phyloP scores from a whole-genome alignment of 1,284 basidiomycete genomes.

The Leucoagaricus sp. region DNA sequence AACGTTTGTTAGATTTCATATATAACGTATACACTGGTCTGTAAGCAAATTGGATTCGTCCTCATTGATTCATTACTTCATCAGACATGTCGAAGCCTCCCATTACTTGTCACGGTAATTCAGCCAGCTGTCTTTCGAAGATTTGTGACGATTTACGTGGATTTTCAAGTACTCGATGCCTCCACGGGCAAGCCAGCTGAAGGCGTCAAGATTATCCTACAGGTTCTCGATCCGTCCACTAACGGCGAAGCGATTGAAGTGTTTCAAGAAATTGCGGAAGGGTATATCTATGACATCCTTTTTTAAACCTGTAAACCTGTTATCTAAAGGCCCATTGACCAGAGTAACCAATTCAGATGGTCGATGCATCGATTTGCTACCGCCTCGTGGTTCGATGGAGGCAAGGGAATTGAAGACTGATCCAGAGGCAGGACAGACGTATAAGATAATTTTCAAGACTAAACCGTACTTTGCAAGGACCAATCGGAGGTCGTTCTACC shows the following conservation, averaged over 20 bases:
- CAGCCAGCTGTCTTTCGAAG: neutral
- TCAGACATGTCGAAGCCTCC: conserved; percentile 65
- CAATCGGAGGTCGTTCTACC: conserved; percentile 78
- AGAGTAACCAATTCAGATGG: conserved; percentile 84
- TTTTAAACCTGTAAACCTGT: neutral
- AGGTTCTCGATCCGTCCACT: conserved; percentile 40
- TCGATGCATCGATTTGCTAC: conserved; percentile 73
- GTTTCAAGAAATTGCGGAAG: conserved; percentile 58
- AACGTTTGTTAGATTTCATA: neutral
- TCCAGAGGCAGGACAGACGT: conserved; percentile 56
- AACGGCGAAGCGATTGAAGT: conserved; percentile 34
- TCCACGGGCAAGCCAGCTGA: conserved; percentile 80
- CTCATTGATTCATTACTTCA: neutral
- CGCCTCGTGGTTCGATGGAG: conserved; percentile 48
- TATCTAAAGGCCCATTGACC: conserved; percentile 8
- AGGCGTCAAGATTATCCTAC: conserved; percentile 64
- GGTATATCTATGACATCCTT: conserved; percentile 42
- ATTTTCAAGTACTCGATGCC: conserved; percentile 75
- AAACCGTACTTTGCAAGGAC: conserved; percentile 77
- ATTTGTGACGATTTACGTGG: neutral
- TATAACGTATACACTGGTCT: neutral
- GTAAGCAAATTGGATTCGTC: neutral
- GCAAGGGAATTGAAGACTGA: conserved; percentile 42
- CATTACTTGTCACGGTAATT: conserved; percentile 86
- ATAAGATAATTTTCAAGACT: conserved; percentile 86